Conservation (phyloP, 2,329 filamentous ascomycete genomes). For the Exserohilum rostratum region DNA sequence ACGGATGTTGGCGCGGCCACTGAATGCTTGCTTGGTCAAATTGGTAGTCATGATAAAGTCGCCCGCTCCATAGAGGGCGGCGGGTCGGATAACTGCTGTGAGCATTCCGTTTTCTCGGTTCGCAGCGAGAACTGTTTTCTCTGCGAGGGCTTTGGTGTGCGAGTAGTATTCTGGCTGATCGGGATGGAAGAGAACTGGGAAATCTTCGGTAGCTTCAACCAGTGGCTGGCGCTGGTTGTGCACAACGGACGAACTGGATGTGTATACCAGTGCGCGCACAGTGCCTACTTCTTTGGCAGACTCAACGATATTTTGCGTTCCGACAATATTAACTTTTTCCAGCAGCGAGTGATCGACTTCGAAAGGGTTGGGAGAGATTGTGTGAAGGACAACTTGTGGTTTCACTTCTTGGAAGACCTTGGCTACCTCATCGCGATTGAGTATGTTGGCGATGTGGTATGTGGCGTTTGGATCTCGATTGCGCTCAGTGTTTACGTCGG, state of each 20-base stretch:
- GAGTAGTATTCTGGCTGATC: neutral
- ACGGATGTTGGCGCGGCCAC: neutral
- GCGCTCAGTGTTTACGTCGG: neutral
- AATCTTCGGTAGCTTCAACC: neutral
- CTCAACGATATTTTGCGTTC: conserved; percentile 51
- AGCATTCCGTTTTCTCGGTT: neutral
- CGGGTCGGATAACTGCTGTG: neutral
- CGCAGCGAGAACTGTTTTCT: neutral
- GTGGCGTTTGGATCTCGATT: neutral
- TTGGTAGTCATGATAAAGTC: neutral
- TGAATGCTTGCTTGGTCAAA: neutral
- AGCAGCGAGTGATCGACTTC: neutral
- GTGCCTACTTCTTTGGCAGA: conserved; percentile 45
- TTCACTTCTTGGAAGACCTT: neutral
- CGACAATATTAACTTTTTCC: conserved; percentile 54
- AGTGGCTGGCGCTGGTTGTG: neutral
- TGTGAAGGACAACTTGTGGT: neutral
- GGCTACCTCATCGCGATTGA: neutral
- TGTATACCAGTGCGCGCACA: conserved; percentile 49
- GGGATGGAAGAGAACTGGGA: neutral
- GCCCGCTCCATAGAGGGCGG: neutral
- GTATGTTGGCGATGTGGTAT: neutral
- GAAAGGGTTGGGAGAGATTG: neutral
- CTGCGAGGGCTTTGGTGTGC: neutral
- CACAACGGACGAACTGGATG: conserved; percentile 22